These are phyloP conservation scores for Dissophora ornata DNA, from an alignment of 192 early-diverging fungal genomes.

Conservation along the genomic window DNA sequence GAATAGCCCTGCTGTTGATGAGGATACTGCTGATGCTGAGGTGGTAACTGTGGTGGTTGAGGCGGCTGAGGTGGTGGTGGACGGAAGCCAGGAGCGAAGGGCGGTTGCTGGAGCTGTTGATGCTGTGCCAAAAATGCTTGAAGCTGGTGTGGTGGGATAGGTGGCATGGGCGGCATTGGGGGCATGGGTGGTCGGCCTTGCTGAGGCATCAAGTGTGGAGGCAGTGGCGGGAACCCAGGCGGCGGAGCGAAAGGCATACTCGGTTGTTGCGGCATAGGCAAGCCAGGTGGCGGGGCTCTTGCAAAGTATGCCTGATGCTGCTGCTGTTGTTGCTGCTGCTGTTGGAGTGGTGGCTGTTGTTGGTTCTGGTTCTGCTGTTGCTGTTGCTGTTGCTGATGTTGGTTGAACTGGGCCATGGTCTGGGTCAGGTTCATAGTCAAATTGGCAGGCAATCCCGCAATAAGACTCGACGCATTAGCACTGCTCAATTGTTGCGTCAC, in stretches of 20 bases:
- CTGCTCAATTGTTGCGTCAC: constrained; percentile 28
- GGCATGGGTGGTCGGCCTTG: constrained; percentile 18
- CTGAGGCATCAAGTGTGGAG: constrained; percentile 18
- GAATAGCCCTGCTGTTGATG: constrained; percentile 1
- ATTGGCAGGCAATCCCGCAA: constrained; percentile 26
- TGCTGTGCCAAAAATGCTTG: constrained; percentile 33
- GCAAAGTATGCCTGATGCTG: constrained; percentile 9
- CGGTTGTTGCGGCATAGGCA: constrained; percentile 9
- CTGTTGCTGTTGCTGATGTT: constrained; percentile 19
- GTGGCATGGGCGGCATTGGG: constrained; percentile 6
- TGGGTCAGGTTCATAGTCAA: constrained; percentile 31
- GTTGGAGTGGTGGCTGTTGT: constrained; percentile 12
- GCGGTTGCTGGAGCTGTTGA: constrained; percentile 10
- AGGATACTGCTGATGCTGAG: neutral
- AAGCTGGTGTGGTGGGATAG: constrained; percentile 22
- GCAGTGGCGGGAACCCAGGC: constrained; percentile 19
- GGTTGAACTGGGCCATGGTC: constrained; percentile 31
- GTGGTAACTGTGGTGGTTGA: neutral
- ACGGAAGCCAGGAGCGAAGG: constrained; percentile 5
- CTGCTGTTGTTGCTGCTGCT: constrained; percentile 1
- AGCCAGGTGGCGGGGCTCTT: constrained; percentile 1
- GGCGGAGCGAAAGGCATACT: constrained; percentile 10
- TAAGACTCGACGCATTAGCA: constrained; percentile 13
- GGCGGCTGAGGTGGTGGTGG: neutral
- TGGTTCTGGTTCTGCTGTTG: constrained; percentile 20